These are phyloP conservation scores for Phlebiopsis flavidoalba DNA, from an alignment of 768 basidiomycete genomes.

Conservation along the genomic window DNA sequence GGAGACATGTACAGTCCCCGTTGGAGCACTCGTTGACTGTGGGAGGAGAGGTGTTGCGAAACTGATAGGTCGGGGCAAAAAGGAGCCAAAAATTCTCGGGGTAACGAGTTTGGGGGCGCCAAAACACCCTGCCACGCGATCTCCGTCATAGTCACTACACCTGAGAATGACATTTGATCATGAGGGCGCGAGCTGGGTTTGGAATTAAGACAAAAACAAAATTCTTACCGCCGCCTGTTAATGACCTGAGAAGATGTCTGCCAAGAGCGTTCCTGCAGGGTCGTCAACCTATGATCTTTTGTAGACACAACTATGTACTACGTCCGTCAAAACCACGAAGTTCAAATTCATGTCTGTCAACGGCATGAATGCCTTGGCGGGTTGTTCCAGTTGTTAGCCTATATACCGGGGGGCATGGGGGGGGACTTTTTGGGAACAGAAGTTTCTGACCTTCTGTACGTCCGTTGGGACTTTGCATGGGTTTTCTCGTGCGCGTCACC, in stretches of 20 bases:
- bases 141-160: conserved; percentile 69
- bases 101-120: conserved; percentile 57
- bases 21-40: conserved; percentile 34
- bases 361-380: conserved; percentile 54
- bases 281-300: conserved; percentile 21
- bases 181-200: too few relatives aligned
- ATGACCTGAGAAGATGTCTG: conserved; percentile 53
- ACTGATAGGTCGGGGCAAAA: conserved; percentile 41
- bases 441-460: conserved; percentile 46
- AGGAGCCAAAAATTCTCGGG: conserved; percentile 42
- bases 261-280: conserved; percentile 3
- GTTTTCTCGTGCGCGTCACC: conserved; percentile 57
- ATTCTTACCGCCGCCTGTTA: conserved; percentile 54
- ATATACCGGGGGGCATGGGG: too few relatives aligned
- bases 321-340: conserved; percentile 48
- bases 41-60: conserved; percentile 49
- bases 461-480: conserved; percentile 73
- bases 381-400: neutral
- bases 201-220: too few relatives aligned
- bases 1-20: conserved; percentile 38
- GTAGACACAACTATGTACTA: conserved; percentile 44
- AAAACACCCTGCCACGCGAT: conserved; percentile 53
- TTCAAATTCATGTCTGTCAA: conserved; percentile 41
- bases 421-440: neutral
- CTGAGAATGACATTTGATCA: neutral